Base-by-base conservation (phyloP, 345 rosid species). In the Acer saccharum region DNA sequence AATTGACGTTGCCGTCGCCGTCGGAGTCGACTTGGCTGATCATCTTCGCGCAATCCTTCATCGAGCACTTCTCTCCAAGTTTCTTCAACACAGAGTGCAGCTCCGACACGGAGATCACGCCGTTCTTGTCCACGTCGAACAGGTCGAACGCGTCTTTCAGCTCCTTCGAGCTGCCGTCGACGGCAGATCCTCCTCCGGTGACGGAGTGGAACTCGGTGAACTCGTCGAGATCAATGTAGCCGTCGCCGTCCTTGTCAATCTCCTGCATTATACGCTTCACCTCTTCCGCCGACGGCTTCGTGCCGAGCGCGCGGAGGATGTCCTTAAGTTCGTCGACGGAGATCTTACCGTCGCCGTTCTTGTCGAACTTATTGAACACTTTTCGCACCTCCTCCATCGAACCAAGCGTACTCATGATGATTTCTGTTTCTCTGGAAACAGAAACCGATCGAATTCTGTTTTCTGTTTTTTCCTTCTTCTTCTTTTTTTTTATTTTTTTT, bases 1-100 rank as follows among this genome's bases (percentile, higher is more conserved):
- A 96, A 65, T 96, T 92, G 61, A 96, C 99, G 60, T 84, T 86
- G 39, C 98, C 99, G 21, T 96, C 99, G 27, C 99, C 99, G 78
- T 96, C 98, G 69, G 74, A 75, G 69, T 96, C 99, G 20, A 93
- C 99, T 68, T 92, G 89, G 20, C 89, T 85, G 61, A 96, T 96
- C 98, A 96, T 96, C 88, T 82, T 92, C 70, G 12, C 78, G 60
- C 99, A 96, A 58, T 96, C 98, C 11, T 72, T 80, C 65, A 92
- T 62, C 2, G 89, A 80, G 55, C 93, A 85, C 78, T 89, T 96
- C 86, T 93, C 88, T 7, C 99, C 99, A 6, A 96, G 77, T 76
- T 81, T 90, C 86, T 79, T 91, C 95, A 96, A 77, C 77, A 94
- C 98, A 0, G 84, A 71, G 73, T 92, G 97, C 77, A 96, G 84